A percentile compares a stretch with the other conserved stretches of the same genome.
phyloP scores from a whole-genome alignment of 1,139 yeast species.

The Diutina pseudorugosa region DNA sequence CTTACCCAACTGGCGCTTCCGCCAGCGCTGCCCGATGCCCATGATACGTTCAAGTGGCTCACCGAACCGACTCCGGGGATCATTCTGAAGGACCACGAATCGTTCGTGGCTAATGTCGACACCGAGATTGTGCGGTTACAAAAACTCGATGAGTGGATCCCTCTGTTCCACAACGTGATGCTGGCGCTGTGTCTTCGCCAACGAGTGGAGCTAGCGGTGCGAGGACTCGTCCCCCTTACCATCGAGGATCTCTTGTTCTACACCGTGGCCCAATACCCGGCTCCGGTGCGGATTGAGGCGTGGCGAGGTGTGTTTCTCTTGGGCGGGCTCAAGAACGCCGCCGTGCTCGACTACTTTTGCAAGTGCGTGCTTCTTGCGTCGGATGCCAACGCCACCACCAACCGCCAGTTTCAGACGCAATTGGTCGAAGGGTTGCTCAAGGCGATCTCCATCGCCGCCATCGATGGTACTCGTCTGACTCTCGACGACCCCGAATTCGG shows the following conservation, averaged over 20 bases:
- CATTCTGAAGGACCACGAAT: constrained; percentile 8
- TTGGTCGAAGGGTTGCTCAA: constrained; percentile 36
- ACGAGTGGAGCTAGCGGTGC: constrained; percentile 47
- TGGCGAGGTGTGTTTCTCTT: constrained; percentile 56
- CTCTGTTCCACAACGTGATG: constrained; percentile 53
- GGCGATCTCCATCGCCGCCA: constrained; percentile 57
- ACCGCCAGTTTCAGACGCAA: constrained; percentile 35
- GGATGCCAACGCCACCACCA: constrained; percentile 14
- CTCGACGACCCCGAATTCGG: constrained; percentile 51
- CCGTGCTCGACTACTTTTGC: constrained; percentile 51
- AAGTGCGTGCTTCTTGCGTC: constrained; percentile 39
- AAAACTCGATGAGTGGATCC: constrained; percentile 79
- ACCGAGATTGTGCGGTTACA: constrained; percentile 57
- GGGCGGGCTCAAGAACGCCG: constrained; percentile 65
- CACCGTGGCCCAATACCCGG: constrained; percentile 37
- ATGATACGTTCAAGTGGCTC: not conserved
- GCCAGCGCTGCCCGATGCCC: constrained; percentile 6
- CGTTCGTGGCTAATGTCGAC: constrained; percentile 18
- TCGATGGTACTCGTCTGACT: constrained; percentile 42
- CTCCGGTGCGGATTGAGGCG: constrained; percentile 54
- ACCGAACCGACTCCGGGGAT: constrained; percentile 1
- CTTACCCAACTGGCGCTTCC: constrained; percentile 31
- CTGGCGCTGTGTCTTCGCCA: constrained; percentile 46
- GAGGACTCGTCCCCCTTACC: constrained; percentile 41
- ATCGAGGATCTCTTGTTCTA: constrained; percentile 39